These are phyloP conservation scores for Claviceps digitariae DNA, from an alignment of 2,329 filamentous ascomycete genomes.

Conservation along the genomic window DNA sequence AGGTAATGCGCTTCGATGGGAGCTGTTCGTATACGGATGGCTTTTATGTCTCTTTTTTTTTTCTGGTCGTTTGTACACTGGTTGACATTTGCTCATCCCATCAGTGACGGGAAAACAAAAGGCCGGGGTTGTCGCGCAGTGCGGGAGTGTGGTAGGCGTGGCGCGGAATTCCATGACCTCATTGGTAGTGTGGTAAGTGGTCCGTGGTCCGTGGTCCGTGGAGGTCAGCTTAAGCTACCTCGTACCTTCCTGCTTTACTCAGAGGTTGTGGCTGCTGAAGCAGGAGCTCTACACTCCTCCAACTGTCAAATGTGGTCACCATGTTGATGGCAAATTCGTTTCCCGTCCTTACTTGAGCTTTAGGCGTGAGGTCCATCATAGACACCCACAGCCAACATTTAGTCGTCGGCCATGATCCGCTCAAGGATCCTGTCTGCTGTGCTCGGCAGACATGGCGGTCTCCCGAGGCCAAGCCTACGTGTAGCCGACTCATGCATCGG, in stretches of 20 bases:
- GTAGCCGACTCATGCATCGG: not conserved
- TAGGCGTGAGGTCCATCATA: not conserved
- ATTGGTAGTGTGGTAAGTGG: too few species aligned
- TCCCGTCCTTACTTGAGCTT: not conserved
- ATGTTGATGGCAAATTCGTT: not conserved
- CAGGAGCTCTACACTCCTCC: not conserved
- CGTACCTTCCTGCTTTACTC: too few species aligned
- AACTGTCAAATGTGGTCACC: not conserved
- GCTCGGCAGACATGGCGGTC: constrained; percentile 9
- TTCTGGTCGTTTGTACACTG: not conserved
- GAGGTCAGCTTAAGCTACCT: not conserved
- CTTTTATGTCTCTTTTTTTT: not conserved
- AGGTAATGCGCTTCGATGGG: not conserved
- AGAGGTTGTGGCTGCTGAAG: not conserved
- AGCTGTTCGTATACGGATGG: too few species aligned
- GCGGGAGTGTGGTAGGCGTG: not conserved
- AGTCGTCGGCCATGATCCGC: constrained; percentile 14
- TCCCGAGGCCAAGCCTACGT: not conserved
- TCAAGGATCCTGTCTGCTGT: constrained; percentile 13
- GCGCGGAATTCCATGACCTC: constrained; percentile 8
- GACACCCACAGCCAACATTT: not conserved
- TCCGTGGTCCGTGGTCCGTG: too few species aligned
- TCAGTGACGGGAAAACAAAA: not conserved
- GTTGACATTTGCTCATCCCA: not conserved
- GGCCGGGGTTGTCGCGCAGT: not conserved